Evolutionary conservation across 768 basidiomycete genomes (phyloP).

Genomic region (Pseudohyphozyma bogoriensis): DNA sequence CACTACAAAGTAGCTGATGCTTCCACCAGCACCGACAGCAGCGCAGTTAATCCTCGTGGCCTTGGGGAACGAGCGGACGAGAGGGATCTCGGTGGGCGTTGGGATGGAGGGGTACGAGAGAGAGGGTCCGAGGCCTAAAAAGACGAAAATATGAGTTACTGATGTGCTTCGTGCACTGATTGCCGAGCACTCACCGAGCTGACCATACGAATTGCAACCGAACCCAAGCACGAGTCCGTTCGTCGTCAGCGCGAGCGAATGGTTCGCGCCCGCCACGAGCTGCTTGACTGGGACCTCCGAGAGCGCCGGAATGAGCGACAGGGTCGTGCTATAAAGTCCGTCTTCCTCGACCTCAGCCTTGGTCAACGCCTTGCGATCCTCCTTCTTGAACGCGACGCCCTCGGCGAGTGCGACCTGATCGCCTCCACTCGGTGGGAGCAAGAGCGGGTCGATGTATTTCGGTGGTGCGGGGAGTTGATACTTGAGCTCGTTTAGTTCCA

Average conservation of each 20-base stretch:
- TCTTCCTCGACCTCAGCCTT: constrained; percentile 36
- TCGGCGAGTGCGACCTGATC: constrained; percentile 14
- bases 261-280: constrained; percentile 60
- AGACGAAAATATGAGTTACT: background rate
- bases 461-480: constrained; percentile 45
- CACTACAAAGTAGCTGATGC: constrained; percentile 23
- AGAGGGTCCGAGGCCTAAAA: constrained; percentile 13
- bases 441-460: constrained; percentile 46
- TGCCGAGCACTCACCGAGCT: constrained; percentile 59
- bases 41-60: constrained; percentile 18
- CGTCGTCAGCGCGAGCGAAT: constrained; percentile 53
- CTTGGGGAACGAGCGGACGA: constrained; percentile 36
- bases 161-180: background rate
- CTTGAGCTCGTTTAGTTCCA: constrained; percentile 16
- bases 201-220: constrained; percentile 79
- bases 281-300: constrained; percentile 55
- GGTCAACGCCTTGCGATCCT: no score
- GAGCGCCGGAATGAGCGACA: constrained; percentile 70
- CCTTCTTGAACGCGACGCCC: constrained; percentile 36
- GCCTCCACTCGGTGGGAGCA: constrained; percentile 41
- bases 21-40: constrained; percentile 18
- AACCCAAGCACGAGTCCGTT: constrained; percentile 70
- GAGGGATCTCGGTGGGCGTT: constrained; percentile 37
- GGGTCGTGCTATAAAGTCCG: constrained; percentile 51
- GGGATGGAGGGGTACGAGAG: constrained; percentile 29